phyloP scores from a whole-genome alignment of 768 basidiomycete species.

The Suillus lakei region DNA sequence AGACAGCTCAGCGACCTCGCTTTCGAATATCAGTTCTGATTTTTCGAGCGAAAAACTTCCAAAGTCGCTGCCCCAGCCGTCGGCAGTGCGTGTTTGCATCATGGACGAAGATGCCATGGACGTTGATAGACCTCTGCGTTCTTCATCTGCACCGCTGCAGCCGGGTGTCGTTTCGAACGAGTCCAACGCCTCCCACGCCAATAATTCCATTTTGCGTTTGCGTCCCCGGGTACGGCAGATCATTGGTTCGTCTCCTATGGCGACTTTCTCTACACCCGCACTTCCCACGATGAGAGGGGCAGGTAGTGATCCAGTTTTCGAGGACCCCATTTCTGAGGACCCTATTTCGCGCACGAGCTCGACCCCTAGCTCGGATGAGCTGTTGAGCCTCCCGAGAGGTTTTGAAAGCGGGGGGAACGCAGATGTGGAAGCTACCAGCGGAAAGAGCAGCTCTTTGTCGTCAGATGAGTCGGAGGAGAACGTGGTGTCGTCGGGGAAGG shows the following conservation, averaged over 20 bases:
- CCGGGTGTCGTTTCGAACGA: background rate
- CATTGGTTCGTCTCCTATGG: slow-evolving; percentile 19
- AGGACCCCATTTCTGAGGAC: no score
- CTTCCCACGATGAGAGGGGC: slow-evolving; percentile 8
- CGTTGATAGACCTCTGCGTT: slow-evolving; percentile 25
- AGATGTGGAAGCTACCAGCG: slow-evolving; percentile 15
- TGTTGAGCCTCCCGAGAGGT: slow-evolving; percentile 19
- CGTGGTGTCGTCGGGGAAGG: background rate
- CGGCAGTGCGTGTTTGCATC: slow-evolving; percentile 10
- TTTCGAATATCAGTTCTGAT: slow-evolving; percentile 28
- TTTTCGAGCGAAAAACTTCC: slow-evolving; percentile 15
- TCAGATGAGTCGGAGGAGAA: slow-evolving; percentile 16
- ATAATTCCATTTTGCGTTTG: background rate
- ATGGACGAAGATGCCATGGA: slow-evolving; percentile 28
- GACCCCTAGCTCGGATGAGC: slow-evolving; percentile 19
- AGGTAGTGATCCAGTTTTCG: slow-evolving; percentile 6
- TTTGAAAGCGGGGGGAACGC: slow-evolving; percentile 18
- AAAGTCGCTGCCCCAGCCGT: slow-evolving; percentile 15
- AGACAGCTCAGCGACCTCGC: slow-evolving; percentile 34
- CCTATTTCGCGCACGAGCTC: slow-evolving; percentile 19
- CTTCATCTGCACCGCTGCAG: slow-evolving; percentile 25
- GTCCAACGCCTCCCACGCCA: background rate
- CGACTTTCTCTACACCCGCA: slow-evolving; percentile 25
- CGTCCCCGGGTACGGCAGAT: slow-evolving; percentile 10
- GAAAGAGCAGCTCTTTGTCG: slow-evolving; percentile 9